Evolutionary conservation across 116 monocot species (phyloP).

Genomic region (Cymodocea nodosa): DNA sequence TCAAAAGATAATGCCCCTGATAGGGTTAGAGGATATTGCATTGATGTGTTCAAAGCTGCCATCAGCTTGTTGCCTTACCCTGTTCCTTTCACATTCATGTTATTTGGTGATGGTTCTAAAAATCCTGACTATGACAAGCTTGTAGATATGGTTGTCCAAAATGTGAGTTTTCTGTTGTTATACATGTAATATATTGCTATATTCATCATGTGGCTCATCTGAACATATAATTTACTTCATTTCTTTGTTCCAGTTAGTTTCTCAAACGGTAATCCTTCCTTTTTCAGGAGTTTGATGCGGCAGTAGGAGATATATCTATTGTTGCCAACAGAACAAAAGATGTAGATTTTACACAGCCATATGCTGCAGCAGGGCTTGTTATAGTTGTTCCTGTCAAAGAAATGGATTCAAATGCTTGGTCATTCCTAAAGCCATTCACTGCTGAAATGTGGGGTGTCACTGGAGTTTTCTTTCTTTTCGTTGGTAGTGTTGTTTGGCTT

Average conservation of each 20-base stretch:
- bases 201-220: no score
- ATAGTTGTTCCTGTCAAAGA: constrained; percentile 67
- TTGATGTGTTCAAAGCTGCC: constrained; percentile 88
- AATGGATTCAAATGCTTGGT: constrained; percentile 56
- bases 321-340: constrained; percentile 75
- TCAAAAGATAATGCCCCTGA: constrained; percentile 40
- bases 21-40: constrained; percentile 50
- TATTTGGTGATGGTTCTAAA: constrained; percentile 62
- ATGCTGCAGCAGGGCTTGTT: constrained; percentile 68
- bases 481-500: constrained; percentile 93
- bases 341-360: constrained; percentile 94
- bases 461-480: constrained; percentile 67
- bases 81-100: constrained; percentile 51
- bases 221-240: neutral
- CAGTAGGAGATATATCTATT: constrained; percentile 86
- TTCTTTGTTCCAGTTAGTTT: neutral
- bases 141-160: constrained; percentile 62
- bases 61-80: constrained; percentile 65
- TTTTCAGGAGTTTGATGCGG: constrained; percentile 74
- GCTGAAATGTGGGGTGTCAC: constrained; percentile 76
- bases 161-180: constrained; percentile 35
- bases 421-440: constrained; percentile 82
- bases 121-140: constrained; percentile 83
- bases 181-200: neutral
- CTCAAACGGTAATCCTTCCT: neutral